Percentiles rank a stretch among this genome's conserved stretches.
These are phyloP conservation scores for Neoboletus subvelutipes DNA, from an alignment of 768 basidiomycete genomes.

Conservation along the genomic window DNA sequence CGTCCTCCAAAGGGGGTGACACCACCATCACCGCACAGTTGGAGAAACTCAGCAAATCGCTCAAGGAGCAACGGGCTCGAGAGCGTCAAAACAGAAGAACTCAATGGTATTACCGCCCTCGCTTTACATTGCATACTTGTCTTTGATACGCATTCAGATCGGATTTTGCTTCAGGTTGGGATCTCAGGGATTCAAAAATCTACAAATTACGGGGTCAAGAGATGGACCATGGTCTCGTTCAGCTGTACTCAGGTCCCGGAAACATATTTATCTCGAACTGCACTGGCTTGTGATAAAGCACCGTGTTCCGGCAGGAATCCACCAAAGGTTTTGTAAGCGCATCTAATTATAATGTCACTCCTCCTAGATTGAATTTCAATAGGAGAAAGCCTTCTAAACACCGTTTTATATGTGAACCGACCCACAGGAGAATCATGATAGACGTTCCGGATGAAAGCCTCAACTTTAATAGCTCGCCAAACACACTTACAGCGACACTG, in stretches of 20 bases:
- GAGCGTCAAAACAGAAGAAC: conserved; percentile 16
- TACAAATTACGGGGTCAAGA: not conserved
- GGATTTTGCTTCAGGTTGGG: not conserved
- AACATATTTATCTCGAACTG: not conserved
- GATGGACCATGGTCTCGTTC: not conserved
- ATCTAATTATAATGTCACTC: too few relatives aligned
- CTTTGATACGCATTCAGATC: conserved; percentile 12
- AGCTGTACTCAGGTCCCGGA: not conserved
- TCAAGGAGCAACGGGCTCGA: conserved; percentile 46
- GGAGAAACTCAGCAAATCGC: conserved; percentile 52
- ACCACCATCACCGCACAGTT: conserved; percentile 58
- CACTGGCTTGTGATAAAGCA: not conserved
- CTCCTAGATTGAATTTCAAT: too few relatives aligned
- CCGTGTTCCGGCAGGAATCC: not conserved
- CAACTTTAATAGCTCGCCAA: too few relatives aligned
- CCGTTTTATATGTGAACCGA: too few relatives aligned
- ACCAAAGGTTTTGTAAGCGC: not conserved
- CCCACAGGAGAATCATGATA: too few relatives aligned
- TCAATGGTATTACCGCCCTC: conserved; percentile 3
- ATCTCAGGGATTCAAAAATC: not conserved
- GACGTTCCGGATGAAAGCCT: too few relatives aligned
- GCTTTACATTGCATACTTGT: not conserved
- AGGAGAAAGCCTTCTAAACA: too few relatives aligned
- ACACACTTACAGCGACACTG: too few relatives aligned
- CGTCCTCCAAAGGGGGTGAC: conserved; percentile 50